Base-by-base conservation (phyloP, 495 filamentous ascomycete species). In the Penicillium herquei region DNA sequence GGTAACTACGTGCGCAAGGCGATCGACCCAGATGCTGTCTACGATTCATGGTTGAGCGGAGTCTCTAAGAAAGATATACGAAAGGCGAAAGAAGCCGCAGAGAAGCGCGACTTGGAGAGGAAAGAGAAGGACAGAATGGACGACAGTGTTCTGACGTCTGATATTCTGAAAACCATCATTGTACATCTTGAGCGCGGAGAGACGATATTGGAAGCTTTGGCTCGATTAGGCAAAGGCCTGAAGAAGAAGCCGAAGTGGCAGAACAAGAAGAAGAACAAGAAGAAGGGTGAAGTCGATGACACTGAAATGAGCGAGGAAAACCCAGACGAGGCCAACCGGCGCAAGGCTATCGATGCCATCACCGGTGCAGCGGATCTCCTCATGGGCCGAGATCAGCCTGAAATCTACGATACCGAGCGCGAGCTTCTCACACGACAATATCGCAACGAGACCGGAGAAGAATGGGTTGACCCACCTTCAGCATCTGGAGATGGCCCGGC, bases 1-100 rank as follows among this genome's bases (percentile, higher is more conserved):
- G 94, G 94, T 3, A 98, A 97, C 66, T 98, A 80, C 67, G 84
- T 98, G 32, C 81, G 94, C n/a, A 94, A 92, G 58, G 92, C 92
- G 1, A 78, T 71, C 0, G 94, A 98, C 63, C 90, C 91, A 1
- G 91, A 96, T 64, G 91, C 93, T 5, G 82, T 89, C 10, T 90
- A 98, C 65, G 94, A 98, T 72, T 79, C 81, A 3, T 98, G 94
- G 94, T 70, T 98, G 9, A 90, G 95, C 32, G 95, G 92, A 0
- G 75, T 97, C 0, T 92, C 88, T 44, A 96, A 93, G 67, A 96
- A 91, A 63, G 92, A 97, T 52, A 96, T 97, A 73, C 87, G 87
- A 62, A 83, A 83, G 40, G 94, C 94, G 0, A 88, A 85, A 32
- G 91, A 91, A 54, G 95, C 95, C 17, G 88, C 93, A 21, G 89